Base-by-base conservation (phyloP, 768 basidiomycete species). In the Trametes elegans region DNA sequence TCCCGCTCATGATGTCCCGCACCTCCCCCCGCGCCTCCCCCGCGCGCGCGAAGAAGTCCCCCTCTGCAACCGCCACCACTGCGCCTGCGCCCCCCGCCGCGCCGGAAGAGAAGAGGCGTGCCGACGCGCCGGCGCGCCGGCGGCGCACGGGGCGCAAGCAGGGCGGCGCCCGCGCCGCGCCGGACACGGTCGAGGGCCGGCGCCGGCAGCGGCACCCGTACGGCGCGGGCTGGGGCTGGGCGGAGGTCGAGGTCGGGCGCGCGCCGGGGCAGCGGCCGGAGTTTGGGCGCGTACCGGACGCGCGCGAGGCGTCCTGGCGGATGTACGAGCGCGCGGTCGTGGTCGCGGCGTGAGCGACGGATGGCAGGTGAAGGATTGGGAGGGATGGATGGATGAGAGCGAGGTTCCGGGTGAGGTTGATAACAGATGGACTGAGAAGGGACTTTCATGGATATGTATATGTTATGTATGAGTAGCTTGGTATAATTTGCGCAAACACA, bases 181-280 rank as follows among this genome's bases (percentile, higher is more conserved):
- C 49, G 7, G 62, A 58, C 44, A n/a, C n/a, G n/a, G 56, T 63
- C 48, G 62, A 60, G 38, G 54, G 45, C 49, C 19, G 58, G 31
- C 43, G 59, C 14, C 52, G 53, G 36, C 62, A n/a, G n/a, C n/a
- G n/a, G 62, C 26, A 23, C 9, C 14, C 57, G 14, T 53, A 60
- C 32, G 58, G 62, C 35, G 53, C 53, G 14, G 51, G 54, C 9
- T 58, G 57, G 57, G 58, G 52, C 10, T 63, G 61, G 61, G 49
- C 38, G 36, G 50, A 52, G n/a, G n/a, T n/a, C n/a, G n/a, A n/a
- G n/a, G n/a, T n/a, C n/a, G n/a, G n/a, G n/a, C 40, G 41, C 14
- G 41, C 35, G 3, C 32, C 41, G 1, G 50, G 50, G 7, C 40
- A 52, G 50, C 24, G 50, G 32, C 31, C 29, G 5, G 50, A 52